Evolutionary conservation across 805 yeast genomes (phyloP), one percentile per base, ranked within the genome.

Genomic region (Myxozyma mucilagina): DNA sequence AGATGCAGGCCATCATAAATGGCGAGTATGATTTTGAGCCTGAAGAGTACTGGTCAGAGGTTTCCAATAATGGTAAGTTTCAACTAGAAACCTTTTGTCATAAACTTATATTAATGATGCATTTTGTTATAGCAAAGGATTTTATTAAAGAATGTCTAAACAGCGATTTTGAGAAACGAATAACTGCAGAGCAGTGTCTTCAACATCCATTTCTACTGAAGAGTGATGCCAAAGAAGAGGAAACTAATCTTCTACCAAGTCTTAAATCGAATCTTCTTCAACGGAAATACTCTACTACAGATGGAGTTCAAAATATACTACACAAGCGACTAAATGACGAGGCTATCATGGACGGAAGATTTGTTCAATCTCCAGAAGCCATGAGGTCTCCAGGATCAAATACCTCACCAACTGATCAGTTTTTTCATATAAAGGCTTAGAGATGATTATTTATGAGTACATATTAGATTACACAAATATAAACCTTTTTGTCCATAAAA

Each of bases 21-120:
- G 84, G 80, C n/a, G 87, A 87, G 61, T 86, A 77, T 68, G 75
- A 77, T 58, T 84, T 84, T 65, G 87, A 84, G 61, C 88, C 89
- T n/a, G 80, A 78, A 4, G 82, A 79, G 64, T 79, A 82, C 69
- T 82, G 87, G 86, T 72, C 70, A 31, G 77, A 78, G 55, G 79
- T 84, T 24, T 78, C 84, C 16, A 68, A 70, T 2, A 75, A 75
- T n/a, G 87, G 65, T 61, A 53, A n/a, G 56, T 7, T 13, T 14
- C 41, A 32, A 24, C n/a, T 45, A 16, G 5, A n/a, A 13, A 3
- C 11, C 18, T 47, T 8, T 2, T 13, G 11, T 45, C 14, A 2
- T 16, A 32, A 14, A 24, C 10, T 14, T 36, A 32, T 20, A 16
- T 6, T 18, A 32, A 29, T 38, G 20, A n/a, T 20, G 6, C 0